Evolutionary conservation across 2,329 filamentous ascomycete genomes (phyloP).

Genomic region (Sporothrix dimorphospora): DNA sequence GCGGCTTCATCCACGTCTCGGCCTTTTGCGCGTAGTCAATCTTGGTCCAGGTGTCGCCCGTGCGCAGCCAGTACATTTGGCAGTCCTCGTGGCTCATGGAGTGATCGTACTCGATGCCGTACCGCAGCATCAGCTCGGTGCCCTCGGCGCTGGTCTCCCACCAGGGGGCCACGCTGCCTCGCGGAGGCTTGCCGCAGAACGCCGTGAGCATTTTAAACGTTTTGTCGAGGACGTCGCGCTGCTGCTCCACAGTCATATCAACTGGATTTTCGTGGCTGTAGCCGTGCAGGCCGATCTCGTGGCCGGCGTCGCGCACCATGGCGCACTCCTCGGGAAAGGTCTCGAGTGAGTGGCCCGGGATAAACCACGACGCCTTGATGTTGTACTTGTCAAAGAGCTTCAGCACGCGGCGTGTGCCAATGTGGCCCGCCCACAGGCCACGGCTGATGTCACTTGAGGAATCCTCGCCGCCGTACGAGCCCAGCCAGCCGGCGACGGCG

Average conservation of each 20-base stretch:
- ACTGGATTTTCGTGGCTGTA: slow-evolving; percentile 47
- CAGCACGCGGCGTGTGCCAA: slow-evolving; percentile 66
- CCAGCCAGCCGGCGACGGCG: slow-evolving; percentile 76
- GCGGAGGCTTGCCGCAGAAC: slow-evolving; percentile 71
- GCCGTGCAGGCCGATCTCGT: slow-evolving; percentile 53
- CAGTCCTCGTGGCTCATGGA: slow-evolving; percentile 68
- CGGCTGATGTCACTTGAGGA: slow-evolving; percentile 69
- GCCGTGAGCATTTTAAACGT: slow-evolving; percentile 72
- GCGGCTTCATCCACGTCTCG: slow-evolving; percentile 67
- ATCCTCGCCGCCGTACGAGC: slow-evolving; percentile 74
- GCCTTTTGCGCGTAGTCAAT: slow-evolving; percentile 68
- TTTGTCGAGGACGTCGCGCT: slow-evolving; percentile 74
- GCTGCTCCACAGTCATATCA: slow-evolving; percentile 71
- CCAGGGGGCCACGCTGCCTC: slow-evolving; percentile 73
- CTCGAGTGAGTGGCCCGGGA: slow-evolving; percentile 53
- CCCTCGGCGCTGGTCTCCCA: slow-evolving; percentile 75
- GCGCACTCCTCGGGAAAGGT: slow-evolving; percentile 53
- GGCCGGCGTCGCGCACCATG: slow-evolving; percentile 50
- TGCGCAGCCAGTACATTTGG: slow-evolving; percentile 65
- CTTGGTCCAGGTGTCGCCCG: slow-evolving; percentile 67
- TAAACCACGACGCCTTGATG: slow-evolving; percentile 66
- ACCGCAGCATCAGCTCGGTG: slow-evolving; percentile 64
- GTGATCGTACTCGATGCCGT: slow-evolving; percentile 72
- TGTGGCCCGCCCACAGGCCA: slow-evolving; percentile 69
- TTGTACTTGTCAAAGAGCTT: slow-evolving; percentile 73